phyloP scores from a whole-genome alignment of 2,329 filamentous ascomycete genomes.

The Colletotrichum falcatum region DNA sequence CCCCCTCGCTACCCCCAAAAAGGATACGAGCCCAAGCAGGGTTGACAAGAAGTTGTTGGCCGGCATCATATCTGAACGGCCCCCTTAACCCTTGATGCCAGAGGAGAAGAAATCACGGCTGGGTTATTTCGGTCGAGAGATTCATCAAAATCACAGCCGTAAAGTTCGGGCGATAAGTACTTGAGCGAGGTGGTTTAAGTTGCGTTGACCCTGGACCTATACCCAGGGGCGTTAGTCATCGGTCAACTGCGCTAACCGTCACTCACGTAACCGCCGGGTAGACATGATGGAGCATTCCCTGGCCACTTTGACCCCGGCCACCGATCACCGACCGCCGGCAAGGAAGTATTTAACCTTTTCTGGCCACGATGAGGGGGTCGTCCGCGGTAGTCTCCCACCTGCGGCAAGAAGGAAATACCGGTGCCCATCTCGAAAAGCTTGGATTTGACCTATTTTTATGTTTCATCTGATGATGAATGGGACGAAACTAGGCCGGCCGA shows the following conservation, averaged over 20 bases:
- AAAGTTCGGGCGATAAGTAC: background rate
- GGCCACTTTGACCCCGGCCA: too few relatives aligned
- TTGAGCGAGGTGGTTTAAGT: background rate
- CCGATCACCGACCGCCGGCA: background rate
- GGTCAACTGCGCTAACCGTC: too few relatives aligned
- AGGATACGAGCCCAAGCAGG: background rate
- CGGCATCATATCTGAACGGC: background rate
- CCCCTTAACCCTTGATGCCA: too few relatives aligned
- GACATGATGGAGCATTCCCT: background rate
- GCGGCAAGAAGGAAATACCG: background rate
- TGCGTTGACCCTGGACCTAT: background rate
- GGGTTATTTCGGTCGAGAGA: too few relatives aligned
- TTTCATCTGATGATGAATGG: background rate
- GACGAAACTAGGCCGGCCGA: background rate
- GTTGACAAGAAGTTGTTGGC: background rate
- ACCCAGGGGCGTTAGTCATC: too few relatives aligned
- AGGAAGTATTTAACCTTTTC: background rate
- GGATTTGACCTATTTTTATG: background rate
- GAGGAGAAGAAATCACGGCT: background rate
- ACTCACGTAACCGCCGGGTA: too few relatives aligned
- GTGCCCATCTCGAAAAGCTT: too few relatives aligned
- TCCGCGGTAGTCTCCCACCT: background rate
- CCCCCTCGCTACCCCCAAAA: background rate
- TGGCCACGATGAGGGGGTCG: background rate
- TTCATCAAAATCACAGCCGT: background rate